These are phyloP conservation scores for Ploettnerulaceae sp. DNA, from an alignment of 2,329 filamentous ascomycete genomes.

Conservation along the genomic window DNA sequence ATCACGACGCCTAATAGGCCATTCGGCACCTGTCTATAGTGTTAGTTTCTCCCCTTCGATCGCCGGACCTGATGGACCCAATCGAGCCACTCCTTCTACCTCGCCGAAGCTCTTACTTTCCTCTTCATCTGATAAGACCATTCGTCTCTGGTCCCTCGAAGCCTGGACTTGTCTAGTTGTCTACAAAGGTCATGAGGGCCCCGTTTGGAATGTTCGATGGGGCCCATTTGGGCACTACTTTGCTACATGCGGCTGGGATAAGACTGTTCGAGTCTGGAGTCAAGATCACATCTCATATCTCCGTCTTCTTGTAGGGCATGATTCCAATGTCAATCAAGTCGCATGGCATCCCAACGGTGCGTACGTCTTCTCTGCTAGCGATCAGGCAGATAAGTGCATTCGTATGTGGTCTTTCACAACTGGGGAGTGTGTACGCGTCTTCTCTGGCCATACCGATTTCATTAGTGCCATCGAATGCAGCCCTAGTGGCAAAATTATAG, in stretches of 20 bases:
- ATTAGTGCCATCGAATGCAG: constrained; percentile 81
- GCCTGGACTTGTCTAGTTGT: constrained; percentile 88
- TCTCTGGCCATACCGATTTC: constrained; percentile 85
- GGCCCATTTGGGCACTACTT: constrained; percentile 96
- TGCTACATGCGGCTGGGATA: constrained; percentile 79
- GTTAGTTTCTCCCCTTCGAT: constrained; percentile 69
- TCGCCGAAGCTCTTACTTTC: constrained; percentile 77
- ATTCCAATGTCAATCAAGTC: constrained; percentile 87
- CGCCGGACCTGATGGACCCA: constrained; percentile 25
- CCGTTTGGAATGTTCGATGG: constrained; percentile 85
- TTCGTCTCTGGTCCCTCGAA: constrained; percentile 90
- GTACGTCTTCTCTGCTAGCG: constrained; percentile 89
- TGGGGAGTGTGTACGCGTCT: constrained; percentile 82
- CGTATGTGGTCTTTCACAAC: constrained; percentile 96
- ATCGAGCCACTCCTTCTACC: constrained; percentile 38
- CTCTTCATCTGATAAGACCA: constrained; percentile 77
- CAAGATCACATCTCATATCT: constrained; percentile 89
- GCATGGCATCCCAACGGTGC: constrained; percentile 91
- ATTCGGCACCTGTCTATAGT: constrained; percentile 83
- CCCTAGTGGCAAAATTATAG: constrained; percentile 84
- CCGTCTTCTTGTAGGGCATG: constrained; percentile 85
- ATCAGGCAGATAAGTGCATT: constrained; percentile 80
- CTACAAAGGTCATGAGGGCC: constrained; percentile 88
- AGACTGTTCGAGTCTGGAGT: constrained; percentile 84
- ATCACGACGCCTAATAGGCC: constrained; percentile 76